Conservation (phyloP, 2,329 filamentous ascomycete species). For the Paraphaeosphaeria sporulosa region DNA sequence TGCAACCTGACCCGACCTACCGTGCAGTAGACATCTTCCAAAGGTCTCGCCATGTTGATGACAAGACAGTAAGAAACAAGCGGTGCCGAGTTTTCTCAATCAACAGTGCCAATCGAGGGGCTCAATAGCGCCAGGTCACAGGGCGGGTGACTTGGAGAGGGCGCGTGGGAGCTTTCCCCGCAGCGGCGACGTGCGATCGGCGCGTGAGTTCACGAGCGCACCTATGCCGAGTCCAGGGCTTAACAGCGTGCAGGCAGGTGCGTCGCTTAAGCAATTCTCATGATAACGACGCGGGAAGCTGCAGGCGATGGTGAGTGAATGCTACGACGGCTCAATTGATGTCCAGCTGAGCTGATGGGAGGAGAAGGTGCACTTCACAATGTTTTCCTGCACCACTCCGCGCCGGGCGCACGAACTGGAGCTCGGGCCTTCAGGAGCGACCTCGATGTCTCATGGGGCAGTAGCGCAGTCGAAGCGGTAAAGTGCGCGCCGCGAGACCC, state of each 20-base stretch:
- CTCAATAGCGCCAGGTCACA: constrained; percentile 8
- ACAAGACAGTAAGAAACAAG: constrained; percentile 10
- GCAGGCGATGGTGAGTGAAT: background rate
- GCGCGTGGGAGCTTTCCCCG: constrained; percentile 34
- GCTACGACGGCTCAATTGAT: constrained; percentile 15
- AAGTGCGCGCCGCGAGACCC: constrained; percentile 7
- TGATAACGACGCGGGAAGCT: constrained; percentile 25
- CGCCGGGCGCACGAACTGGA: constrained; percentile 8
- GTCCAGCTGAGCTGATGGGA: background rate
- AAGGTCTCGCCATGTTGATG: constrained; percentile 42
- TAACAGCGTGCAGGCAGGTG: background rate
- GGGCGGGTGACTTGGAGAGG: constrained; percentile 17
- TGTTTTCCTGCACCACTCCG: constrained; percentile 3
- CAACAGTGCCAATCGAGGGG: constrained; percentile 4
- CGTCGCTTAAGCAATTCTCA: constrained; percentile 23
- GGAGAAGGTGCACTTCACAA: background rate
- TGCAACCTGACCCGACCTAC: constrained; percentile 50
- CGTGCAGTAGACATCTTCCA: constrained; percentile 72
- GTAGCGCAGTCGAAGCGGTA: constrained; percentile 5
- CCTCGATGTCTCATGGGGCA: constrained; percentile 1
- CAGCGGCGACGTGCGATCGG: constrained; percentile 32
- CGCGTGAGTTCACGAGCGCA: constrained; percentile 29
- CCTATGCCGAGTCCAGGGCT: constrained; percentile 26
- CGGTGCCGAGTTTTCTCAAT: background rate
- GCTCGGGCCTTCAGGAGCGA: constrained; percentile 7